Base-by-base conservation (phyloP, 1,284 basidiomycete genomes). In the Paramarasmius palmivorus region DNA sequence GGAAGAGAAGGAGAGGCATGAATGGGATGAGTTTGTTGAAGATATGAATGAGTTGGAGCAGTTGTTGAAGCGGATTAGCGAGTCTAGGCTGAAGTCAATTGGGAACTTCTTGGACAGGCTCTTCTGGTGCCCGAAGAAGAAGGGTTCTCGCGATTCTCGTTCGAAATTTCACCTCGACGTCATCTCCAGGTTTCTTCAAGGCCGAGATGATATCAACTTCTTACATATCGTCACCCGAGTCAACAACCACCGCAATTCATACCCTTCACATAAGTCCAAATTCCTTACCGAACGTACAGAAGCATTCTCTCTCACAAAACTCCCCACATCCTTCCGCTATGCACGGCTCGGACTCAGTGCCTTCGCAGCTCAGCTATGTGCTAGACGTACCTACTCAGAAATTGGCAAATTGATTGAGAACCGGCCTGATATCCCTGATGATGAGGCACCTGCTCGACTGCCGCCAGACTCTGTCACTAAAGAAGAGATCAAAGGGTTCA, bases 311-410 rank as follows among this genome's bases (percentile, higher is more conserved):
- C 47, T 41, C 23, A 35, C 12, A 10, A 4, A 17, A 26, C 9
- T 23, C n/a, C 53, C 39, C 4, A 22, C 42, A 7, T 1, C 19
- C 6, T 23, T 53, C 5, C 9, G 4, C 26, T 53, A 44, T 40
- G 52, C 52, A 9, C 37, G 52, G 2, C 37, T n/a, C 7, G 15
- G 45, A 2, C 2, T 53, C 15, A 12, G 9, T 1, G 4, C 17
- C 2, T 53, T 44, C 36, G 45, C 52, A 12, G 36, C 36, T 25
- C 52, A 53, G 2, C 10, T 53, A 4, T 50, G 37, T 14, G 49
- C 49, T 41, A 15, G 6, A 3, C 37, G 25, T 5, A 17, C 39
- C 6, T 26, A 41, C 19, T 39, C 37, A 17, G 49, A 50, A 7
- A 41, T 50, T 12, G 25, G 17, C 17, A 2, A 20, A 5, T 26